phyloP scores from a whole-genome alignment of 805 yeast species.

The Ogataea pignaliae region DNA sequence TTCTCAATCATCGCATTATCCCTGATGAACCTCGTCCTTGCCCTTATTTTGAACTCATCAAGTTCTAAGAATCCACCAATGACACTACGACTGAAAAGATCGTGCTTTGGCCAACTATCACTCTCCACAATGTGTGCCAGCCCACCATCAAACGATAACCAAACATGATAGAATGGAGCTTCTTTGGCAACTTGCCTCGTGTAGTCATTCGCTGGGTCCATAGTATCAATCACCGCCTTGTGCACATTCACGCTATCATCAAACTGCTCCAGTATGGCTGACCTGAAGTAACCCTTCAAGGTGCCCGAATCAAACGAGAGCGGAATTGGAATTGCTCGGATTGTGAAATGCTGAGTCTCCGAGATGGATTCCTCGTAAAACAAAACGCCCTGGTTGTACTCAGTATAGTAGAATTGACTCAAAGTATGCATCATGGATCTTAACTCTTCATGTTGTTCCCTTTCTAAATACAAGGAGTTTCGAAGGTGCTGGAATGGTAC shows the following conservation, averaged over 20 bases:
- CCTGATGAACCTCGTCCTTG: constrained; percentile 24
- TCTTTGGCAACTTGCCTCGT: constrained; percentile 38
- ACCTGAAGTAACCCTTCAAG: constrained; percentile 39
- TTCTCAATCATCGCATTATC: constrained; percentile 10
- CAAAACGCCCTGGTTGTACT: constrained; percentile 31
- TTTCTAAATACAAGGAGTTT: constrained; percentile 37
- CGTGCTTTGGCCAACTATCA: constrained; percentile 42
- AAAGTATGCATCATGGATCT: constrained; percentile 38
- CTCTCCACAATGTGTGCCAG: constrained; percentile 47
- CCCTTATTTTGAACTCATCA: constrained; percentile 33
- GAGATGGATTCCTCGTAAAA: constrained; percentile 42
- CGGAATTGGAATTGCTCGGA: constrained; percentile 42
- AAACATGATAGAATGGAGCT: constrained; percentile 47
- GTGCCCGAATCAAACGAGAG: constrained; percentile 19
- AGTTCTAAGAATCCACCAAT: constrained; percentile 41
- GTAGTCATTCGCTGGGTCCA: constrained; percentile 15
- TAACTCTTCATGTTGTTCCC: constrained; percentile 42
- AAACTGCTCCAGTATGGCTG: constrained; percentile 34
- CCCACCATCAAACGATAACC: constrained; percentile 45
- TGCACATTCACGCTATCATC: constrained; percentile 38
- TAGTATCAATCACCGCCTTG: constrained; percentile 35
- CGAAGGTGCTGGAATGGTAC: constrained; percentile 38
- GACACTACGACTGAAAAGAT: constrained; percentile 40
- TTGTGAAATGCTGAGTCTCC: constrained; percentile 34
- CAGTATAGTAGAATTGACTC: constrained; percentile 34